Evolutionary conservation across 1,284 basidiomycete species (phyloP), one percentile per base, ranked within the genome.

Genomic region (Sporisorium exsertum): DNA sequence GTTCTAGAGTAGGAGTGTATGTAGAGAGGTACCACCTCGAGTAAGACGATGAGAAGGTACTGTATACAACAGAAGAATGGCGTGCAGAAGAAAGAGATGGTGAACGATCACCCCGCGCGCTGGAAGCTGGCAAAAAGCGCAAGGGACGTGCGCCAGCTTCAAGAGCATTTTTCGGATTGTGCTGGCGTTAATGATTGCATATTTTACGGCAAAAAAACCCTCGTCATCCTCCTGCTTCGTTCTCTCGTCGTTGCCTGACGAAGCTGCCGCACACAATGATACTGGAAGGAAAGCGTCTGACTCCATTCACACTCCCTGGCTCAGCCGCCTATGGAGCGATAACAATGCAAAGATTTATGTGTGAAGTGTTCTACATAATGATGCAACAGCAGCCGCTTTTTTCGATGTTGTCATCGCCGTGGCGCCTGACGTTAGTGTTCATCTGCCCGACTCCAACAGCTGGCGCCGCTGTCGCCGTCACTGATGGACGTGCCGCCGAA

Each of bases 301-400:
- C n/a, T n/a, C n/a, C n/a, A n/a, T n/a, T n/a, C n/a, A n/a, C n/a
- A n/a, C n/a, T n/a, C n/a, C n/a, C n/a, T n/a, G n/a, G n/a, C n/a
- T n/a, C n/a, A n/a, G n/a, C n/a, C n/a, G n/a, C n/a, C n/a, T n/a
- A n/a, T n/a, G n/a, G n/a, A n/a, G n/a, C n/a, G n/a, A n/a, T n/a
- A n/a, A 15, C 40, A 12, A 55, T 15, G 9, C 24, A 49, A 49
- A 26, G 35, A 15, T 4, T 22, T 13, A 32, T 27, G 29, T 7
- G 35, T 13, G 27, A 18, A 29, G 15, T 6, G n/a, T n/a, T n/a
- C 24, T 53, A 78, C 76, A 78, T 78, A 67, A 78, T 60, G 42
- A 57, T 57, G 49, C 76, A 78, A 49, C 76, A 78, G 54, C 76
- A 78, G 24, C 55, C 64, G 22, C 58, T 27, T 13, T 64, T 63